Percentiles rank a stretch among this genome's conserved stretches.
Conservation (phyloP, 1,139 yeast species). For the Taphrina pruni region DNA sequence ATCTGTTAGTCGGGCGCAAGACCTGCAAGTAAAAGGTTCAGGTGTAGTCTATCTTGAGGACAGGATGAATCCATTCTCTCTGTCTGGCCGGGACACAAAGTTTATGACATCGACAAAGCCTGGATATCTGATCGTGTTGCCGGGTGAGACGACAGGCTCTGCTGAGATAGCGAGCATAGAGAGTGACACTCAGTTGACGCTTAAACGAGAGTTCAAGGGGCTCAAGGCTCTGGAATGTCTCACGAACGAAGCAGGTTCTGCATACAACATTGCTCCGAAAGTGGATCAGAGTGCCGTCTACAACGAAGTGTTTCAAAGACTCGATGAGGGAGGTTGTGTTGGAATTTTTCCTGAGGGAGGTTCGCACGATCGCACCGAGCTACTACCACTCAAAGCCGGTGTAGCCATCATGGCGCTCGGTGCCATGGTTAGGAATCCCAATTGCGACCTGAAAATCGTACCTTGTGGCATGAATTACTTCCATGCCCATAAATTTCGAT, state of each 20-base stretch:
- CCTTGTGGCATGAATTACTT: conserved; percentile 98
- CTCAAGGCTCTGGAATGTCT: conserved; percentile 54
- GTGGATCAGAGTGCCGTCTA: conserved; percentile 86
- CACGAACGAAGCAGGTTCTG: conserved; percentile 58
- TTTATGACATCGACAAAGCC: conserved; percentile 70
- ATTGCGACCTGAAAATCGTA: conserved; percentile 78
- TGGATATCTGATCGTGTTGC: conserved; percentile 77
- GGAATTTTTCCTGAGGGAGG: conserved; percentile 99
- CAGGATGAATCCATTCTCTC: conserved; percentile 55
- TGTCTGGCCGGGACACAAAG: conserved; percentile 70
- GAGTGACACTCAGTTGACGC: conserved; percentile 73
- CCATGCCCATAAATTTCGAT: conserved; percentile 92
- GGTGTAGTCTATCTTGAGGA: conserved; percentile 67
- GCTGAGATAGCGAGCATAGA: conserved; percentile 71
- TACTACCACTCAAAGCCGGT: conserved; percentile 92
- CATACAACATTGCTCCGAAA: conserved; percentile 75
- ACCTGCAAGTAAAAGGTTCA: conserved; percentile 65
- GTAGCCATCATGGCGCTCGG: conserved; percentile 98
- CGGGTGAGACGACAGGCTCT: conserved; percentile 73
- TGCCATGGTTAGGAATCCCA: conserved; percentile 72
- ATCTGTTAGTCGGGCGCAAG: conserved; percentile 92
- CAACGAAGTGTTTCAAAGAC: conserved; percentile 78
- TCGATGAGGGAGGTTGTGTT: conserved; percentile 76
- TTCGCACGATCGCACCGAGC: conserved; percentile 89
- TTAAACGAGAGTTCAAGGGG: conserved; percentile 76